Conservation (phyloP, 163 green algal species). For the Chlamydomonas reinhardtii region DNA sequence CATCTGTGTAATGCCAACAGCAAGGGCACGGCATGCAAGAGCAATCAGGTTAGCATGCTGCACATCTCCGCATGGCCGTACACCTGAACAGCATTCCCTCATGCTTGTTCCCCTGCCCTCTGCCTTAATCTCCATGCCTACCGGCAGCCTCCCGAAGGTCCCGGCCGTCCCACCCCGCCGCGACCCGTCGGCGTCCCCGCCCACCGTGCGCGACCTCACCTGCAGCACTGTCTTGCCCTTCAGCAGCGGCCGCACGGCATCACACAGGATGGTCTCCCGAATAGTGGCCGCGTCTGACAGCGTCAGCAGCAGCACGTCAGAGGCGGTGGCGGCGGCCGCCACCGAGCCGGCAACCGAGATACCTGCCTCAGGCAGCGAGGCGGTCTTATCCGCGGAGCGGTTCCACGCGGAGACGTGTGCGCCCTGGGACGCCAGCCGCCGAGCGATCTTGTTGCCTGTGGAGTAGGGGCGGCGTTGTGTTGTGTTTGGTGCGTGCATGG, state of each 20-base stretch:
- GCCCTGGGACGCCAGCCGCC: slow-evolving; percentile 19
- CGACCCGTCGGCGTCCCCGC: background rate
- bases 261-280: background rate
- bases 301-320: slow-evolving; percentile 27
- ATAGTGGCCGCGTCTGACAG: slow-evolving; percentile 36
- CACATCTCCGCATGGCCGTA: too few relatives aligned
- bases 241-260: slow-evolving; percentile 9
- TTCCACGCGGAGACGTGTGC: slow-evolving; percentile 18
- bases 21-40: too few relatives aligned
- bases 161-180: too few relatives aligned
- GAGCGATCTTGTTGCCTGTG: slow-evolving; percentile 42
- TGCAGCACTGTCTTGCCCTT: slow-evolving; percentile 27
- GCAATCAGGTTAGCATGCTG: too few relatives aligned
- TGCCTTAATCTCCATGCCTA: too few relatives aligned
- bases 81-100: too few relatives aligned
- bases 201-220: background rate
- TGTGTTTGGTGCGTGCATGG: background rate
- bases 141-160: too few relatives aligned
- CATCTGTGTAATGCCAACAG: too few relatives aligned
- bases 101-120: too few relatives aligned
- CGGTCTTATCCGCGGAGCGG: background rate
- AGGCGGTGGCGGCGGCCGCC: background rate
- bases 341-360: background rate
- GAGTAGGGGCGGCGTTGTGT: background rate
- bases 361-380: slow-evolving; percentile 12